Evolutionary conservation across 495 filamentous ascomycete species (phyloP), one percentile per base, ranked within the genome.

Genomic region (Tuber microsphaerosporum): DNA sequence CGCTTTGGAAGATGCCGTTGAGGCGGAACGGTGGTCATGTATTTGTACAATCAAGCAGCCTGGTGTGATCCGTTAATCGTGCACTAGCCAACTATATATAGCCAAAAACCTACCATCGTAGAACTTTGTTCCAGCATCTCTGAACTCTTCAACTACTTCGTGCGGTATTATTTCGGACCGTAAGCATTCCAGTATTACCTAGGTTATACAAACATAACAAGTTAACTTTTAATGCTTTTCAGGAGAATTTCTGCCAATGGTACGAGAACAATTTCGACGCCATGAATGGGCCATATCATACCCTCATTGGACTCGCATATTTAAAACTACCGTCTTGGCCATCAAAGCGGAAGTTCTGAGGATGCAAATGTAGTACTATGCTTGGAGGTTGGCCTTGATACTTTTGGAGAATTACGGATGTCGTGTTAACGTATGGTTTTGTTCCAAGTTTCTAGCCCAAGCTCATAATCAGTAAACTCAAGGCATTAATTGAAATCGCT

Each of bases 31-130:
- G 84, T 97, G 92, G 84, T 97, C 92, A 76, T 95, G 88, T 7
- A 97, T 86, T 82, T 97, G 90, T 69, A 98, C 94, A 76, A 99
- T 98, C 71, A 99, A 87, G 82, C 94, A 97, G 31, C 92, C 89
- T 91, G 72, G 69, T 74, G 71, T 41, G 46, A 51, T 31, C 72
- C 75, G 22, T 73, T 75, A 76, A 75, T n/a, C 61, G 70, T 65
- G 56, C 26, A 61, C 48, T 14, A 19, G 26, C 56, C 26, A 65
- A 65, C 31, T 17, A 65, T 65, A 31, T 34, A 44, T 48, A 37
- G 42, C 68, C 75, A 41, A 14, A 46, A 48, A 51, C 83, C 48
- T 86, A 90, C 91, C 94, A 83, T 99, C 95, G 81, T 98, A 99
- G 80, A 96, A 98, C n/a, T 85, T 86, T 39, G 97, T 91, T 12